phyloP scores from a whole-genome alignment of 2,329 filamentous ascomycete genomes.

The Fusarium tricinctum region DNA sequence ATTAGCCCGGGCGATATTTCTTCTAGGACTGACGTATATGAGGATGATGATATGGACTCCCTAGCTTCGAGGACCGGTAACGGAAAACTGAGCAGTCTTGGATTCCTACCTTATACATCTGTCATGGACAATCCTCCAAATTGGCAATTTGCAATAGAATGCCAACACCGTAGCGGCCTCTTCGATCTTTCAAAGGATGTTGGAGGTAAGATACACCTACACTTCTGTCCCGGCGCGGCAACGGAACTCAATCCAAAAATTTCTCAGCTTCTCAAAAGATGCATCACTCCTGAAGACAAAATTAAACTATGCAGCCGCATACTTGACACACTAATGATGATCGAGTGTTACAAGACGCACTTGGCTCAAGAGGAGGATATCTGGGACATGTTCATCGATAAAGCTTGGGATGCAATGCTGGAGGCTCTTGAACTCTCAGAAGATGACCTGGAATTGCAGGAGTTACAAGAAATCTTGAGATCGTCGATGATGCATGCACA shows the following conservation, averaged over 20 bases:
- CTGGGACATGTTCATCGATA: not conserved
- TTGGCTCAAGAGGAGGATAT: not conserved
- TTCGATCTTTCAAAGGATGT: no score
- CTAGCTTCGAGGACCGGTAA: no score
- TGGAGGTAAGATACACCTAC: no score
- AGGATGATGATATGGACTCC: no score
- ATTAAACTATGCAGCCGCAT: rapidly evolving
- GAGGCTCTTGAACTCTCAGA: rapidly evolving
- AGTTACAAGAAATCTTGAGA: rapidly evolving
- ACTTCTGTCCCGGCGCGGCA: no score
- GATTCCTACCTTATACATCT: no score
- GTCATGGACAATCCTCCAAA: no score
- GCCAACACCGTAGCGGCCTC: no score
- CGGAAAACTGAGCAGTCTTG: no score
- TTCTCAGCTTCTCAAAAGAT: not conserved
- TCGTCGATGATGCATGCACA: not conserved
- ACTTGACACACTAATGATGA: not conserved
- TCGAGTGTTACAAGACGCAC: not conserved
- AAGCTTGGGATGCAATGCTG: not conserved
- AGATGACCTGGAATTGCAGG: rapidly evolving
- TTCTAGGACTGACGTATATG: no score
- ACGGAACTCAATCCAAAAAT: not conserved
- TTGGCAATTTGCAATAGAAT: no score
- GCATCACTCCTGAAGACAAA: not conserved
- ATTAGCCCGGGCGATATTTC: no score